Base-by-base conservation (phyloP, 495 filamentous ascomycete genomes). In the Cercophora scortea region DNA sequence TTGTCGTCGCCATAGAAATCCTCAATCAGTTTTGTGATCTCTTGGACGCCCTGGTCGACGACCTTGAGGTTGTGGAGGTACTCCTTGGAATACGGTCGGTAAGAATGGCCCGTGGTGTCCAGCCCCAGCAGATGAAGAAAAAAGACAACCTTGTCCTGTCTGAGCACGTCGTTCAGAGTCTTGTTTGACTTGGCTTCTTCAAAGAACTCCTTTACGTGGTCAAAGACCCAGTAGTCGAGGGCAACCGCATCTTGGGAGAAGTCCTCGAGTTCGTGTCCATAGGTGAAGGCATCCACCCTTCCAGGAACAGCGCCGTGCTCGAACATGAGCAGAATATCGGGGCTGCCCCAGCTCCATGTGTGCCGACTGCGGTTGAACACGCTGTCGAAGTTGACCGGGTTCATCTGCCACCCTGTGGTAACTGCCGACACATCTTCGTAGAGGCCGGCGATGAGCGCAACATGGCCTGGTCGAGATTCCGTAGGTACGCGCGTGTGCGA, bases 361-460 rank as follows among this genome's bases (percentile, higher is more conserved):
- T 97, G 94, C 32, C 87, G 74, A 62, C 91, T 96, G 51, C 87
- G 83, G 63, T 99, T 99, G 79, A 99, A 99, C 9, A 99, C 87
- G 59, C 91, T 96, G 72, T 99, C 94, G 61, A 99, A 99, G 64
- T 96, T 88, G 56, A 99, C 94, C 0, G 94, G 93, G 64, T 99
- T 99, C 61, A 96, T 69, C 69, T 97, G 97, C 94, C 94, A 99
- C 12, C 94, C 94, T 8, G 94, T 99, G 34, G 86, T 95, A 16
- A 99, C 94, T 3, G 94, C 85, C 41, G 92, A 96, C 6, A 99
- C 94, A 75, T 99, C 94, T 67, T 99, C 94, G 64, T 99, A 99
- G 45, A 99, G 73, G 13, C 94, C 94, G 16, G 94, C 94, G 61
- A 99, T 99, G 45, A 99, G 79, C 16, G 94, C 94, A 55, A 99